Conservation (phyloP, 2,329 filamentous ascomycete species). For the Arthrobotrys entomopaga region DNA sequence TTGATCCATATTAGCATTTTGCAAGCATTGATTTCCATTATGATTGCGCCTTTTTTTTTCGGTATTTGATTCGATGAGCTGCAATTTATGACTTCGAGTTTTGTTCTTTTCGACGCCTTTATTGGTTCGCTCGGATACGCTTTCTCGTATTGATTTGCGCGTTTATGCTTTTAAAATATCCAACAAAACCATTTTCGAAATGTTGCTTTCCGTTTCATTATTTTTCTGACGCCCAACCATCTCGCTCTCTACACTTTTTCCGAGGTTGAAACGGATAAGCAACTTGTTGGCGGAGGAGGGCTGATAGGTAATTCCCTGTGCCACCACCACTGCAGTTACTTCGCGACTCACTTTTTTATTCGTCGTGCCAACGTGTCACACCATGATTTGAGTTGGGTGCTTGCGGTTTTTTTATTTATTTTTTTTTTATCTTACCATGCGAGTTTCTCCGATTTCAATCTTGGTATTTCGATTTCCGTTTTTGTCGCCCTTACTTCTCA, state of each 20-base stretch:
- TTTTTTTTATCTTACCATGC: slow-evolving; percentile 7
- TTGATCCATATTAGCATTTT: slow-evolving; percentile 41
- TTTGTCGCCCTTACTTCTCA: background rate
- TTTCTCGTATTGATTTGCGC: slow-evolving; percentile 8
- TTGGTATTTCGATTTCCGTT: background rate
- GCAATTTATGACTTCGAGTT: slow-evolving; percentile 2
- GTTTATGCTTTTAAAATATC: slow-evolving; percentile 18
- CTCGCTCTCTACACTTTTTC: background rate
- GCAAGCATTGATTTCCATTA: slow-evolving; percentile 45
- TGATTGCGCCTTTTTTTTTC: slow-evolving; percentile 34
- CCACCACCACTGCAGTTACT: slow-evolving; percentile 3
- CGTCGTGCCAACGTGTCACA: slow-evolving; percentile 19
- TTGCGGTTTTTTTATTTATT: background rate
- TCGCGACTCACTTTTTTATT: slow-evolving; percentile 21
- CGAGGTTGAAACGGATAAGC: slow-evolving; percentile 22
- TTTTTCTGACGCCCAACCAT: background rate
- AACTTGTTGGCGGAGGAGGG: background rate
- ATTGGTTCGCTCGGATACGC: slow-evolving; percentile 3
- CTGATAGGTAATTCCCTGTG: background rate
- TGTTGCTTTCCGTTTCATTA: slow-evolving; percentile 1
- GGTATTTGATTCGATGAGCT: slow-evolving; percentile 19
- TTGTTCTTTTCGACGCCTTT: slow-evolving; percentile 1
- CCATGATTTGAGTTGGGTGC: slow-evolving; percentile 20
- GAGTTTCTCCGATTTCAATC: slow-evolving; percentile 2
- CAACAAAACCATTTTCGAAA: slow-evolving; percentile 14